Conservation (phyloP, 129 eudicot genomes). For the Saposhnikovia divaricata region DNA sequence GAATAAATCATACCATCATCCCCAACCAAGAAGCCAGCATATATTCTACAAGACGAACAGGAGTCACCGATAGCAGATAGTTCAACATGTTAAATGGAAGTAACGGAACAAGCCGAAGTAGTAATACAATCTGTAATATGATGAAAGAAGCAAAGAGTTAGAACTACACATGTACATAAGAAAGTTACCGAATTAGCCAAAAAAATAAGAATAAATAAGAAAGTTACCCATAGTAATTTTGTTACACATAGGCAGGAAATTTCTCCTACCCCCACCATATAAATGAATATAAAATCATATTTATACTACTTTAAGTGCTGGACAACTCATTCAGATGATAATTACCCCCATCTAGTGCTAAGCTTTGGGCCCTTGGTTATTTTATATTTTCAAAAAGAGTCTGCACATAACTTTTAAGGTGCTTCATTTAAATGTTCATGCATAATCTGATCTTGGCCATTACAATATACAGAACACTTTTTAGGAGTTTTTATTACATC, state of each 20-base stretch:
- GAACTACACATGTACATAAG: background rate
- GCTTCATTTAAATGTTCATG: background rate
- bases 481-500: background rate
- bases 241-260: background rate
- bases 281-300: constrained; percentile 3
- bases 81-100: constrained; percentile 93
- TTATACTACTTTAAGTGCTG: background rate
- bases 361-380: background rate
- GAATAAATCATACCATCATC: constrained; percentile 71
- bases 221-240: background rate
- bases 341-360: background rate
- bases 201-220: background rate
- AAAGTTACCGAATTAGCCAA: background rate
- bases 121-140: constrained; percentile 69
- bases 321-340: background rate
- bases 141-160: background rate
- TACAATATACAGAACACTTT: background rate
- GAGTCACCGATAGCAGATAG: constrained; percentile 92
- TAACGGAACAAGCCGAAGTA: constrained; percentile 88
- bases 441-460: background rate
- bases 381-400: background rate
- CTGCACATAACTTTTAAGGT: background rate
- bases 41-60: constrained; percentile 78
- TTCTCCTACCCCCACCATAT: background rate
- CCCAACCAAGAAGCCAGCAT: constrained; percentile 96